Base-by-base conservation (phyloP, 441 rosid genomes). In the Erodium texanum region DNA sequence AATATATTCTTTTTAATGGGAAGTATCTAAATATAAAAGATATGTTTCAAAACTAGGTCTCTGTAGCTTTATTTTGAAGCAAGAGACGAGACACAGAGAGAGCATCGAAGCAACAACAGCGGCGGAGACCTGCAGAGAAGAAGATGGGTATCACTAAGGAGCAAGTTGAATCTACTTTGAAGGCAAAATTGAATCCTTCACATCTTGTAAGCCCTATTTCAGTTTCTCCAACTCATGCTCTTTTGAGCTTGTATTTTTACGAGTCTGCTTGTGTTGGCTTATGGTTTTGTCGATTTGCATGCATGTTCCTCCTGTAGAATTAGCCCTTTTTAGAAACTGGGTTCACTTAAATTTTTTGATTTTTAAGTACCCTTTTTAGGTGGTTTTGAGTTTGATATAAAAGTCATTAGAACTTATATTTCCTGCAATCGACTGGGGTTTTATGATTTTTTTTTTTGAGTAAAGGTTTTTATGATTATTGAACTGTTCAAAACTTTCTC, bases 111-210 rank as follows among this genome's bases (percentile, higher is more conserved):
- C 52, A 45, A 45, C 16, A 12, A 2, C n/a, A 45, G 52, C n/a
- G 3, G 52, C 43, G 43, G 43, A 3, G 7, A 36, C 43, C 43
- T 19, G 62, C 62, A 65, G 65, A 71, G 74, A 66, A 61, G 77
- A 64, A 76, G 50, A 92, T 92, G 93, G 93, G 89, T 45, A 91
- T 86, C 56, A 87, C 91, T 0, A 90, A 90, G 82, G 97, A 87
- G 66, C 87, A 84, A 80, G 87, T 90, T 36, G 89, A 86, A 72
- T 84, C 92, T 45, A 80, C 92, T 1, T 66, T 93, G 82, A 83
- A 82, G 36, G 80, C 89, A 2, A 93, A 93, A 74, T 76, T 93
- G 73, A 86, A 76, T 20, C 96, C 94, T 79, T 75, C 84, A 22
- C 87, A 93, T 77, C 80, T 93, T 12, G 98, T 90, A 77, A 76